Evolutionary conservation across 2,329 filamentous ascomycete genomes (phyloP), one percentile per base, ranked within the genome.

Genomic region (Fulvia fulva): DNA sequence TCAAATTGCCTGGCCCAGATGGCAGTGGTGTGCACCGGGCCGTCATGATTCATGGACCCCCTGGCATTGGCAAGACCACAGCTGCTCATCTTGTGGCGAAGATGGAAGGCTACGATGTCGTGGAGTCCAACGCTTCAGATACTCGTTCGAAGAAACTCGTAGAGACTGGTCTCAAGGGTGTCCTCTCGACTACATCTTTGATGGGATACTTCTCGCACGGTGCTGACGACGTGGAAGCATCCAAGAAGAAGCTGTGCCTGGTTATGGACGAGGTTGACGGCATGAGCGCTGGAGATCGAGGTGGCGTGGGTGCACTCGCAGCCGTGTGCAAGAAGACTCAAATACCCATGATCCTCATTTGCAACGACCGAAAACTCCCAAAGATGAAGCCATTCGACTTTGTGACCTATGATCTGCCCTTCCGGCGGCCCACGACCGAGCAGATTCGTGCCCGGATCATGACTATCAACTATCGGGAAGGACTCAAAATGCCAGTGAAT

Each of bases 181-280:
- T 96, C 9, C 84, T 99, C 71, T 91, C 94, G 73, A 97, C 96
- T 55, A 97, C 88, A 0, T 97, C 93, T 22, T 80, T 99, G 12
- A 82, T 91, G 57, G 94, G 94, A 1, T 99, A 89, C 75, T 99
- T 97, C 73, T 59, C 91, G 6, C 86, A 86, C 2, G 89, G 92
- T 56, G 89, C 89, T 23, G 90, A 94, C 74, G 83, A 87, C 57
- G 86, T 96, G 3, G 88, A 97, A 46, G 76, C 79, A 4, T 81
- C 81, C 16, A 97, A 94, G 79, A 96, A 95, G 79, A 97, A 97
- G 67, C 86, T 97, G 32, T 90, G 97, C 5, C 78, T 99, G 51
- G 91, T 99, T 76, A 97, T 99, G 94, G 94, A 99, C 67, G 94
- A 99, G 75, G 94, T 99, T 4, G 94, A 99, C 69, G 94, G 94